Evolutionary conservation across 179 eudicot species (phyloP), one percentile per base, ranked within the genome.

Genomic region (Carnegiea gigantea): DNA sequence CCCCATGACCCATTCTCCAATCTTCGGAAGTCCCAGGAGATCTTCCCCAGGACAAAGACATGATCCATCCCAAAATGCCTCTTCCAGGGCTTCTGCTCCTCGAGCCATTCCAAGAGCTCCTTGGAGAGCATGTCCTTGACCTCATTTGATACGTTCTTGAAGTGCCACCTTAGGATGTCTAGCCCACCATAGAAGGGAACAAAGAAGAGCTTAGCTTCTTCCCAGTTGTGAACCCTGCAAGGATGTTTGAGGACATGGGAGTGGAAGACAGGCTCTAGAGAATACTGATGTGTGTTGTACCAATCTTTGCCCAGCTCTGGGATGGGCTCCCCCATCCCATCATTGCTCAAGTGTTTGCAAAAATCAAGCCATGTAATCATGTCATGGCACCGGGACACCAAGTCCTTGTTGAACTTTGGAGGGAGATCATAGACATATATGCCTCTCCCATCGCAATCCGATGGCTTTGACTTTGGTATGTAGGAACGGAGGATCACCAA

Each of bases 11-110:
- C 77, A 1, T 77, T 54, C 2, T 54, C 78, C 1, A 70, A 17
- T 40, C 98, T 87, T 12, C 97, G 78, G 73, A 94, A 94, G 79
- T 94, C 98, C 96, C 97, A 94, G 3, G 97, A 86, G 79, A 94
- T 87, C 79, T 92, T 91, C 2, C 98, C 98, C 72, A 92, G 20
- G 44, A 92, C 93, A 54, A 94, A 89, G 14, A 90, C 91, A 78
- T 92, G 98, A 77, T 94, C 98, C 59, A 88, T 82, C 38, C 97
- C 98, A 0, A 78, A 83, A 38, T 88, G 85, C 72, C 84, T 74
- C 72, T 57, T 88, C 98, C 97, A 94, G 7, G 89, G 38, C 57
- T 67, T 43, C 43, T 86, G 92, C 8, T 82, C 21, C 72, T 79
- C 82, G 7, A 93, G 93, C 98, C 95, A 93, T 12, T 88, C 85